A percentile compares a stretch with the other conserved stretches of the same genome.
Conservation (phyloP, 2,329 filamentous ascomycete species). For the Gaeumannomyces tritici region DNA sequence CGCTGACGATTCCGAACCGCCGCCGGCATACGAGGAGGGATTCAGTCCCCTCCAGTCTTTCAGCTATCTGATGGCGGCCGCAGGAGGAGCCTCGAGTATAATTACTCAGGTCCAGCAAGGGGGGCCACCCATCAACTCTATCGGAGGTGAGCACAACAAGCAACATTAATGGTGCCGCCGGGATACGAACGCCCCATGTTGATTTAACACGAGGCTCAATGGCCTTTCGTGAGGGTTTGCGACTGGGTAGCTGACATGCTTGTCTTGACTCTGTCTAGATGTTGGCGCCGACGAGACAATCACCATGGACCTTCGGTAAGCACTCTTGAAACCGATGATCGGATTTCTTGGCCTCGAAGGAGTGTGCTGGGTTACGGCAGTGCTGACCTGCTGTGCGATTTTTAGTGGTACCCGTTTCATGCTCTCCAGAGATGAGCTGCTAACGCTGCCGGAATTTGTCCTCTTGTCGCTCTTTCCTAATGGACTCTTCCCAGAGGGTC, state of each 20-base stretch:
- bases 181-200: neutral
- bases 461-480: slow-evolving; percentile 96
- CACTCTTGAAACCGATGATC: slow-evolving; percentile 5
- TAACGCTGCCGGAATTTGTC: slow-evolving; percentile 95
- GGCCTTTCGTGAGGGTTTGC: neutral
- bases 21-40: slow-evolving; percentile 92
- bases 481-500: slow-evolving; percentile 92
- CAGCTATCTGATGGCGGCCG: slow-evolving; percentile 94
- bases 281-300: slow-evolving; percentile 88
- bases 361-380: neutral
- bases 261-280: slow-evolving; percentile 36
- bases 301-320: slow-evolving; percentile 84
- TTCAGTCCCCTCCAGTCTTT: slow-evolving; percentile 87
- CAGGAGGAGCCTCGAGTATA: slow-evolving; percentile 94
- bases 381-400: neutral
- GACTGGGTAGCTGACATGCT: slow-evolving; percentile 9
- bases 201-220: slow-evolving; percentile 1
- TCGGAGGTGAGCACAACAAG: slow-evolving; percentile 56
- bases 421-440: slow-evolving; percentile 84
- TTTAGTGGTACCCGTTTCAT: slow-evolving; percentile 86
- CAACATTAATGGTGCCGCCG: neutral
- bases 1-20: slow-evolving; percentile 82
- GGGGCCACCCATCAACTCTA: slow-evolving; percentile 77
- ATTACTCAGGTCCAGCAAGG: slow-evolving; percentile 98
- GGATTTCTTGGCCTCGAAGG: neutral